Base-by-base conservation (phyloP, 164 flowering plant genomes). In the Chloranthus sessilifolius region DNA sequence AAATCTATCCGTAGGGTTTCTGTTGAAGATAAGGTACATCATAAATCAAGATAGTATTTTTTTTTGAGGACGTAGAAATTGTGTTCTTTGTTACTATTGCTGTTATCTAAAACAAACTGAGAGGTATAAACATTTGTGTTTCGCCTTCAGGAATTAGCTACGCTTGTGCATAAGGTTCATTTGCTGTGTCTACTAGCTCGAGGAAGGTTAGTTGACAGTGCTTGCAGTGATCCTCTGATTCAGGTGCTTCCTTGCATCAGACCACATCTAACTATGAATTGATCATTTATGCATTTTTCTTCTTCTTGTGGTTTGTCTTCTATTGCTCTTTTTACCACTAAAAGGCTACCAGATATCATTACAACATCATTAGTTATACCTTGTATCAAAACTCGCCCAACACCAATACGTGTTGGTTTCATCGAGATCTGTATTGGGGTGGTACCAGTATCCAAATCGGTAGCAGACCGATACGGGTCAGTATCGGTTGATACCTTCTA, bases 151-250 rank as follows among this genome's bases (percentile, higher is more conserved):
- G 96, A 82, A 71, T 40, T 79, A 57, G 90, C 96, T 38, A 95
- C 85, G 70, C 76, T 80, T 34, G 88, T 81, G 54, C 98, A 92
- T 65, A 92, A 82, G 71, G 87, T 66, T 55, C 89, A 92, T 76
- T 69, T 92, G 61, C 82, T 92, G 47, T 88, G 98, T 69, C 71
- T 92, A 48, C 73, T 92, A 55, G 96, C 81, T 36, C 69, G 98
- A 54, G 98, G 98, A 50, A 77, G 98, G 65, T 52, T 88, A 63
- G 60, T 83, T 50, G 98, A 92, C 50, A 61, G 56, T 43, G 95
- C 90, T 62, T 92, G 96, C 55, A 58, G 70, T 70, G 95, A 92
- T 71, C 83, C 88, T 64, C 79, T 92, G 26, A 80, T 85, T 77
- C 96, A 92, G 96, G 98, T 92, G 21, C 36, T 42, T 53, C 34